Evolutionary conservation across 129 eudicot species (phyloP).

Genomic region (Chrysanthemum seticuspe): DNA sequence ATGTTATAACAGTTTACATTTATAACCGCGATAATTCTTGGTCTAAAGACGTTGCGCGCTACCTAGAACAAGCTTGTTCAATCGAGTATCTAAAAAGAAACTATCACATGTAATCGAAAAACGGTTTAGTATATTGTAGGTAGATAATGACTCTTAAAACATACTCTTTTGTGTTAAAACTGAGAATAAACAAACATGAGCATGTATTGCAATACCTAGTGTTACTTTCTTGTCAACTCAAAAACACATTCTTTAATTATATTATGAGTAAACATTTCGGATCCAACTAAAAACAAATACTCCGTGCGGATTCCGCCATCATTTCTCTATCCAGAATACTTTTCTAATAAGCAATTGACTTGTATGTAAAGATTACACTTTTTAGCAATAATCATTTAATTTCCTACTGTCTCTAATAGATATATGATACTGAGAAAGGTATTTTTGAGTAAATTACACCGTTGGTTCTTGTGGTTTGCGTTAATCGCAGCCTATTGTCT

Average conservation of each 20-base stretch:
- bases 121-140: not conserved
- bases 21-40: no score
- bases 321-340: slow-evolving; percentile 29
- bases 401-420: not conserved
- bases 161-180: slow-evolving; percentile 10
- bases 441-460: no score
- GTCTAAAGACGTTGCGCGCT: no score
- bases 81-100: no score
- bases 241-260: slow-evolving; percentile 35
- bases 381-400: slow-evolving; percentile 1
- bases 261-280: slow-evolving; percentile 33
- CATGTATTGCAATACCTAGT: slow-evolving; percentile 4
- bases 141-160: slow-evolving; percentile 10
- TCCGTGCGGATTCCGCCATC: slow-evolving; percentile 55
- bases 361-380: slow-evolving; percentile 7
- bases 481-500: no score
- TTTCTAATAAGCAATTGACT: slow-evolving; percentile 17
- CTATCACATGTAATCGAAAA: no score
- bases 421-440: not conserved
- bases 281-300: slow-evolving; percentile 30
- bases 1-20: no score
- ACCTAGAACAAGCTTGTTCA: no score
- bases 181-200: slow-evolving; percentile 19
- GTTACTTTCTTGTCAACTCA: slow-evolving; percentile 58
- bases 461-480: no score